Conservation (phyloP, 257 asterid species). For the Coffea canephora region DNA sequence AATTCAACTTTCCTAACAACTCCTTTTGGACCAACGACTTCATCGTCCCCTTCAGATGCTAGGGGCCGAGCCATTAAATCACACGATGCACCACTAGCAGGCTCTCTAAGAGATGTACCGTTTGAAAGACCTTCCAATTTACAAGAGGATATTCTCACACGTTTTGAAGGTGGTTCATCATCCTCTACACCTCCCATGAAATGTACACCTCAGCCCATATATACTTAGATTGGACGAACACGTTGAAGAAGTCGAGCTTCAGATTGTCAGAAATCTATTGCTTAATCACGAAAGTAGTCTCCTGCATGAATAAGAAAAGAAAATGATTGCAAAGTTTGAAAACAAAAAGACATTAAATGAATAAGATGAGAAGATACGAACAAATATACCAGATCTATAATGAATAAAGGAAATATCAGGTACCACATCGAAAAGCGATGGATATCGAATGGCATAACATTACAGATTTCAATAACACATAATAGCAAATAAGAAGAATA, state of each 20-base stretch:
- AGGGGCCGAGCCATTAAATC: constrained; percentile 64
- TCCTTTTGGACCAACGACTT: constrained; percentile 70
- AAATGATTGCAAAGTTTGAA: background rate
- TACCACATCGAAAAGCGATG: constrained; percentile 8
- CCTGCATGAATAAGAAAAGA: constrained; percentile 19
- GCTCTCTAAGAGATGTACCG: constrained; percentile 47
- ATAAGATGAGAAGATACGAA: background rate
- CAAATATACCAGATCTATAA: background rate
- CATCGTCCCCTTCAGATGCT: constrained; percentile 57
- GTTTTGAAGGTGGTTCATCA: constrained; percentile 80
- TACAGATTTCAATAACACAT: background rate
- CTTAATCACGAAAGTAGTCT: background rate
- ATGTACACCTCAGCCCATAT: constrained; percentile 79
- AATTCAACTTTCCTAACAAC: constrained; percentile 64
- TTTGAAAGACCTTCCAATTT: constrained; percentile 46
- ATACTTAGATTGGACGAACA: constrained; percentile 29
- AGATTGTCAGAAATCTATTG: constrained; percentile 15
- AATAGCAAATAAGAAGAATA: background rate
- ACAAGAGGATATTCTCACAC: constrained; percentile 61
- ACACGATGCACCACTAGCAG: constrained; percentile 47
- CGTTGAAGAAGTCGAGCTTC: constrained; percentile 16
- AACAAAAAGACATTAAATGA: background rate
- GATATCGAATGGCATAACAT: background rate
- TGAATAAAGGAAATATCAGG: constrained; percentile 3
- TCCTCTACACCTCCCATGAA: constrained; percentile 92